Percentiles rank a stretch among this genome's conserved stretches.
phyloP scores from a whole-genome alignment of 2,329 filamentous ascomycete genomes.

The Amauroascus verrucosus region DNA sequence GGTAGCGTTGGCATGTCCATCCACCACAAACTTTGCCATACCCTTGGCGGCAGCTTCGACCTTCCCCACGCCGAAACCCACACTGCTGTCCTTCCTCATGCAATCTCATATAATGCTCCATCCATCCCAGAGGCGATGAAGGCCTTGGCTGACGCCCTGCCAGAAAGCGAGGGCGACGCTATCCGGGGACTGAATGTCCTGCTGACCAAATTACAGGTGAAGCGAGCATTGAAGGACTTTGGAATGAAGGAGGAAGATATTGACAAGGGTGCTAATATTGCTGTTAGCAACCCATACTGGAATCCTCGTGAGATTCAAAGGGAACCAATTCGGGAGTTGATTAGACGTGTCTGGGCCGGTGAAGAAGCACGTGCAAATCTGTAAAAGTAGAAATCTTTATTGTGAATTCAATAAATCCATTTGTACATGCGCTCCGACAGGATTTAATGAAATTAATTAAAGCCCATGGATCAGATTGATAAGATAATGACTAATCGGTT shows the following conservation, averaged over 20 bases:
- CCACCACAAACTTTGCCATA: constrained; percentile 59
- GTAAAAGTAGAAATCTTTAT: constrained; percentile 22
- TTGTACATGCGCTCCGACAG: too few relatives aligned
- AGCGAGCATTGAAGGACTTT: constrained; percentile 44
- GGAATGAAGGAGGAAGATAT: constrained; percentile 53
- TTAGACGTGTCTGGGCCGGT: constrained; percentile 52
- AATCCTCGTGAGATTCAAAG: constrained; percentile 49
- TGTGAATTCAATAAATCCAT: neutral
- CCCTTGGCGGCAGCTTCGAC: constrained; percentile 52
- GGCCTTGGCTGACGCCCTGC: constrained; percentile 44
- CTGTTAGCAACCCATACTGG: constrained; percentile 49
- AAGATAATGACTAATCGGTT: constrained; percentile 2
- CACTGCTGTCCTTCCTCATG: constrained; percentile 53
- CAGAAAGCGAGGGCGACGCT: constrained; percentile 49
- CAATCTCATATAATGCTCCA: constrained; percentile 53
- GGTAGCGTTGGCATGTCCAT: constrained; percentile 53
- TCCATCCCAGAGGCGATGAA: constrained; percentile 44
- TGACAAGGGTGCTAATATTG: constrained; percentile 51
- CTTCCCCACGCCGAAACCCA: constrained; percentile 58
- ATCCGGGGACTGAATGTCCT: constrained; percentile 48
- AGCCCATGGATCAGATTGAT: neutral
- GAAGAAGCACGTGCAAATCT: constrained; percentile 47
- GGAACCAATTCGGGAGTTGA: constrained; percentile 44
- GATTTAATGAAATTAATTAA: neutral
- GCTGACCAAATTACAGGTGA: constrained; percentile 44